A percentile compares a stretch with the other conserved stretches of the same genome.
Evolutionary conservation across 441 rosid genomes (phyloP).

Genomic region (Erodium trifolium): DNA sequence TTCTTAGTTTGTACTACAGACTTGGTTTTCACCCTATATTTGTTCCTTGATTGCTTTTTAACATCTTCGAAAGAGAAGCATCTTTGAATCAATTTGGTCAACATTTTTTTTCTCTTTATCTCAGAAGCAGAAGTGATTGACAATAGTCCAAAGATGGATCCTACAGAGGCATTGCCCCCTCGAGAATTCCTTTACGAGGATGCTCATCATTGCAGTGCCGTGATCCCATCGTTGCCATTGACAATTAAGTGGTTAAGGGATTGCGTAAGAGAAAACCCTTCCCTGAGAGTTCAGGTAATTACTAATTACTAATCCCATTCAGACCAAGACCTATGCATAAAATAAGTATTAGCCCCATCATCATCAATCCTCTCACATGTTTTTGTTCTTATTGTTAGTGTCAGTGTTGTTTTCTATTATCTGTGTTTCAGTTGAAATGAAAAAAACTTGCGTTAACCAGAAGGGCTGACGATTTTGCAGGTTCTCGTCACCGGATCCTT

Average conservation of each 20-base stretch:
- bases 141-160: slow-evolving; percentile 9
- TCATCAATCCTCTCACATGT: too few relatives aligned
- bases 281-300: slow-evolving; percentile 25
- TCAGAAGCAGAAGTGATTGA: slow-evolving; percentile 10
- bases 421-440: too few relatives aligned
- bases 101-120: neutral
- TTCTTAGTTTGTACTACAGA: too few relatives aligned
- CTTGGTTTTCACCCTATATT: too few relatives aligned
- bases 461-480: slow-evolving; percentile 24
- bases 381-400: too few relatives aligned
- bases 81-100: too few relatives aligned
- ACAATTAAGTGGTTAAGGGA: slow-evolving; percentile 78
- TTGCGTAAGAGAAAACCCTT: slow-evolving; percentile 58
- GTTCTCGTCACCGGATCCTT: slow-evolving; percentile 86
- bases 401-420: too few relatives aligned
- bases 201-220: slow-evolving; percentile 16
- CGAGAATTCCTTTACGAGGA: slow-evolving; percentile 15
- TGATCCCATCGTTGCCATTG: slow-evolving; percentile 68
- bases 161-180: slow-evolving; percentile 16
- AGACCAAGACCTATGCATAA: neutral
- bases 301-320: too few relatives aligned
- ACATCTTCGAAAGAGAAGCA: too few relatives aligned
- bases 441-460: too few relatives aligned
- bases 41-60: too few relatives aligned
- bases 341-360: too few relatives aligned